These are phyloP conservation scores for Orbilia javanica DNA, from an alignment of 2,329 filamentous ascomycete genomes.

Conservation along the genomic window DNA sequence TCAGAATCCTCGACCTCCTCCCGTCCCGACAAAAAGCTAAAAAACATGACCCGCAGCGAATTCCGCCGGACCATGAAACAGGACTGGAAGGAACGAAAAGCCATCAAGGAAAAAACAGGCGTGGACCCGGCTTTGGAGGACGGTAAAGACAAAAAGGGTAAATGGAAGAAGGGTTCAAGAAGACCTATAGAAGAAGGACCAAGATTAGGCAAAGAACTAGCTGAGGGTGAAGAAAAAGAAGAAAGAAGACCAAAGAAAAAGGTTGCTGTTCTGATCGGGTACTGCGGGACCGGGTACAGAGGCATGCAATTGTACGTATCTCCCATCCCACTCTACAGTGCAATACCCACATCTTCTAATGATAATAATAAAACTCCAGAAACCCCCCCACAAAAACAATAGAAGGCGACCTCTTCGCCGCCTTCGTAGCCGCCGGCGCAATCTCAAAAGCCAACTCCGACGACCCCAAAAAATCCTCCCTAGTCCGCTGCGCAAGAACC, in stretches of 20 bases:
- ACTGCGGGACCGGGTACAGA: slow-evolving; percentile 95
- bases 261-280: slow-evolving; percentile 94
- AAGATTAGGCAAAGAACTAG: slow-evolving; percentile 22
- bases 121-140: slow-evolving; percentile 13
- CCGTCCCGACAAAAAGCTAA: slow-evolving; percentile 47
- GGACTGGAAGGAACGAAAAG: slow-evolving; percentile 45
- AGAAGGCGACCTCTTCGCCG: slow-evolving; percentile 92
- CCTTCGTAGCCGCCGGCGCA: slow-evolving; percentile 89
- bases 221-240: slow-evolving; percentile 68
- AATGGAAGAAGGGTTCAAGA: slow-evolving; percentile 4
- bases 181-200: slow-evolving; percentile 30
- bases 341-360: not conserved
- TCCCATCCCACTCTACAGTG: slow-evolving; percentile 66
- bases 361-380: slow-evolving; percentile 23
- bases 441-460: slow-evolving; percentile 97
- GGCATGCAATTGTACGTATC: slow-evolving; percentile 85
- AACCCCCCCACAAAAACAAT: slow-evolving; percentile 82
- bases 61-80: slow-evolving; percentile 53
- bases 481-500: slow-evolving; percentile 92
- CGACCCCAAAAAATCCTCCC: slow-evolving; percentile 94
- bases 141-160: slow-evolving; percentile 8
- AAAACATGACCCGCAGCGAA: slow-evolving; percentile 47
- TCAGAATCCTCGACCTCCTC: not conserved
- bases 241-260: slow-evolving; percentile 92
- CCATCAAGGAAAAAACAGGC: slow-evolving; percentile 17